Evolutionary conservation across 768 basidiomycete species (phyloP).

Genomic region (Auriscalpium orientale): DNA sequence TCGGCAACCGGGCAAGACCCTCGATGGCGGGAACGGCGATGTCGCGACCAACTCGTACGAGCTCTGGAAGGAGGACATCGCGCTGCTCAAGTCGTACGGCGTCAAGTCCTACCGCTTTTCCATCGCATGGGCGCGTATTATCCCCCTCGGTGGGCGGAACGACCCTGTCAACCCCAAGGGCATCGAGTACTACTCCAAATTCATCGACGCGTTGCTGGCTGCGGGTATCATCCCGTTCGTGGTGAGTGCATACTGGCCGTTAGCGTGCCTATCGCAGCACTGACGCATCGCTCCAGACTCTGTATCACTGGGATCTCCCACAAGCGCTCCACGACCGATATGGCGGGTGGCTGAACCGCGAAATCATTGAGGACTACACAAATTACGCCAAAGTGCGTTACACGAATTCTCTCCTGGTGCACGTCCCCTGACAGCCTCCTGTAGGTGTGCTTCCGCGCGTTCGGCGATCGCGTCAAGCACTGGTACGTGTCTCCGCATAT

Average conservation of each 20-base stretch:
- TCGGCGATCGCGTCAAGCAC: constrained; percentile 70
- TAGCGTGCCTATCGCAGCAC: constrained; percentile 1
- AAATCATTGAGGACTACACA: constrained; percentile 59
- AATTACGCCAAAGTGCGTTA: constrained; percentile 37
- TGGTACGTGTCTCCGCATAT: constrained; percentile 35
- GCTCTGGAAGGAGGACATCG: constrained; percentile 61
- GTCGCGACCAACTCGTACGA: constrained; percentile 67
- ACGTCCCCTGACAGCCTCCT: too few relatives aligned
- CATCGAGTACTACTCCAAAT: constrained; percentile 59
- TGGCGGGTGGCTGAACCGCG: constrained; percentile 68
- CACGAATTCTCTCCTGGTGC: background rate
- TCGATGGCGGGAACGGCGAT: constrained; percentile 60
- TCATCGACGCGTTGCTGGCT: constrained; percentile 61
- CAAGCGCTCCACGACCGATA: constrained; percentile 68
- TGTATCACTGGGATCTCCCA: constrained; percentile 78
- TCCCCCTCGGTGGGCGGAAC: constrained; percentile 63
- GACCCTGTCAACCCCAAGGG: constrained; percentile 68
- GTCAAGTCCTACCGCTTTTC: constrained; percentile 73
- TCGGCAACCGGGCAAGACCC: constrained; percentile 56
- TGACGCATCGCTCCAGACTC: constrained; percentile 33
- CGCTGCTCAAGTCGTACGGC: constrained; percentile 53
- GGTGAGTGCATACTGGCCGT: constrained; percentile 29
- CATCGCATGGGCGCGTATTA: constrained; percentile 68
- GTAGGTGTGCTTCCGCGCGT: constrained; percentile 64
- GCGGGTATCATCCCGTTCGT: constrained; percentile 63